A percentile compares a stretch with the other conserved stretches of the same genome.
phyloP scores from a whole-genome alignment of 2,329 filamentous ascomycete species.

The Blumeria graminis region DNA sequence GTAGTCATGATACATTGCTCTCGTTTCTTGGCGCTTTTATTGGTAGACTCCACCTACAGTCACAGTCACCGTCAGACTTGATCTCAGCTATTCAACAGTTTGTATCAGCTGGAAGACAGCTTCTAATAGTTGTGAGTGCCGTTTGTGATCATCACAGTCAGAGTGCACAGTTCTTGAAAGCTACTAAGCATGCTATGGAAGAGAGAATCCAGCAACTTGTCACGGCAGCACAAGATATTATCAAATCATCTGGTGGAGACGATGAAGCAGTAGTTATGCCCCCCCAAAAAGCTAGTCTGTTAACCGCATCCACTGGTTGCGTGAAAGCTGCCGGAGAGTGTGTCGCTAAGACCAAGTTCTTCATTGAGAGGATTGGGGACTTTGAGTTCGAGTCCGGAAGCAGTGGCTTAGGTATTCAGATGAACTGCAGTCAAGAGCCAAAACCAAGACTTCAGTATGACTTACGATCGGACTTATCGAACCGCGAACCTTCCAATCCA shows the following conservation, averaged over 20 bases:
- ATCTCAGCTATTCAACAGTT: constrained; percentile 64
- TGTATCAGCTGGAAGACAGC: constrained; percentile 53
- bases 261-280: constrained; percentile 56
- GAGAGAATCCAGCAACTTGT: constrained; percentile 59
- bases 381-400: constrained; percentile 47
- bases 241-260: constrained; percentile 41
- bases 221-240: constrained; percentile 54
- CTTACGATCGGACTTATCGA: too few relatives aligned
- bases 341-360: constrained; percentile 60
- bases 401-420: constrained; percentile 28
- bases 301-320: constrained; percentile 61
- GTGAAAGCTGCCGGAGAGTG: constrained; percentile 82
- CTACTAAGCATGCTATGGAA: constrained; percentile 54
- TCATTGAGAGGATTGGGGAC: constrained; percentile 74
- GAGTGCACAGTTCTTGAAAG: constrained; percentile 38
- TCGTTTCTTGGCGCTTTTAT: constrained; percentile 86
- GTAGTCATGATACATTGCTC: constrained; percentile 67
- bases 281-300: constrained; percentile 50
- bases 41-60: constrained; percentile 68
- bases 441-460: too few relatives aligned
- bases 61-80: constrained; percentile 69
- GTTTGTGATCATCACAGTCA: constrained; percentile 56
- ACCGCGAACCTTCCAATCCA: constrained; percentile 6
- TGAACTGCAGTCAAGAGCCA: constrained; percentile 4
- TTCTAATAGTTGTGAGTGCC: constrained; percentile 58